A percentile compares a stretch with the other conserved stretches of the same genome.
These are phyloP conservation scores for Delitschia confertaspora DNA, from an alignment of 495 filamentous ascomycete genomes.

Conservation along the genomic window DNA sequence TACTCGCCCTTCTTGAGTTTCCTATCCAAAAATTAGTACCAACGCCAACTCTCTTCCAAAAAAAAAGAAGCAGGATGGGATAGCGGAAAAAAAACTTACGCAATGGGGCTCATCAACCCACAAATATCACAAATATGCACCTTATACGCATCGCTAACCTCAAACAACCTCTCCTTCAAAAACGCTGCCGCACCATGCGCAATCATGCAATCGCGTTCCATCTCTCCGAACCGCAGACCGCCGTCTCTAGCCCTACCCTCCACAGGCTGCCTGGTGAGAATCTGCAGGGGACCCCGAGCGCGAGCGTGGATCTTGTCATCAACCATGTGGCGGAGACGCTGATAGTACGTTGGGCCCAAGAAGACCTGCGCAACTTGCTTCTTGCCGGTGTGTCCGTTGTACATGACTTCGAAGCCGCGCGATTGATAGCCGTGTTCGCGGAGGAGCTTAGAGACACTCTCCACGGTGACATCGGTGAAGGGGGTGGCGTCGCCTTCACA, in stretches of 20 bases:
- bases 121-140: conserved; percentile 99
- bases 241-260: conserved; percentile 96
- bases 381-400: conserved; percentile 89
- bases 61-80: conserved; percentile 9
- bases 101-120: conserved; percentile 96
- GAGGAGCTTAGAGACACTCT: conserved; percentile 83
- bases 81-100: conserved; percentile 55
- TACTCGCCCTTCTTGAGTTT: conserved; percentile 89
- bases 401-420: conserved; percentile 97
- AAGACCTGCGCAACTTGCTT: conserved; percentile 93
- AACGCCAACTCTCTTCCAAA: too few species aligned
- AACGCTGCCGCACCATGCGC: conserved; percentile 93
- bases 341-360: conserved; percentile 97
- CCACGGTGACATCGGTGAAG: conserved; percentile 95
- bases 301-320: conserved; percentile 99
- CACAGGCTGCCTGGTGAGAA: conserved; percentile 94
- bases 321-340: conserved; percentile 97
- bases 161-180: conserved; percentile 93
- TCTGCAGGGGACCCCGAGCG: conserved; percentile 90
- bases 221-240: conserved; percentile 98
- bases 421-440: conserved; percentile 89
- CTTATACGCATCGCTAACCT: conserved; percentile 95
- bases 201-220: conserved; percentile 99
- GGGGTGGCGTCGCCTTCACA: conserved; percentile 95
- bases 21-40: conserved; percentile 42